A percentile compares a stretch with the other conserved stretches of the same genome.
Conservation (phyloP, 306 rosid genomes). For the Pyrus pyrifolia region DNA sequence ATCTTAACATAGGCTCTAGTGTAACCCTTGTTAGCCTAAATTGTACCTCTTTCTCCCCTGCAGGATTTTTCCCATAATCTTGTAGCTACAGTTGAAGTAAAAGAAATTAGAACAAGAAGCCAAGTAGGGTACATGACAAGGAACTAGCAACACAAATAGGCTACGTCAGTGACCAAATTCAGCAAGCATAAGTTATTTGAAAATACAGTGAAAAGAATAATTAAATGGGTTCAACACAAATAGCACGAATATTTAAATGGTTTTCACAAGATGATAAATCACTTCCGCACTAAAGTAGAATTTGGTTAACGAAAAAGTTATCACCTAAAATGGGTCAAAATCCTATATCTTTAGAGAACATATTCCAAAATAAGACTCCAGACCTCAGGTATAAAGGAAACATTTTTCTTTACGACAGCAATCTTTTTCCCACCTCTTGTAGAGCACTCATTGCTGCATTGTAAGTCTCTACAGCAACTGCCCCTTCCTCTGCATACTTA, state of each 20-base stretch:
- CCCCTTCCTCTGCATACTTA: too few relatives aligned
- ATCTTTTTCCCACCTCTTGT: too few relatives aligned
- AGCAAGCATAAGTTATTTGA: conserved; percentile 2
- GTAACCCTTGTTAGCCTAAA: conserved; percentile 60
- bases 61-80: conserved; percentile 57
- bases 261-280: background rate
- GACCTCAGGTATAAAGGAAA: too few relatives aligned
- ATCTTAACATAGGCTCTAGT: conserved; percentile 75
- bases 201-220: background rate
- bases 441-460: too few relatives aligned
- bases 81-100: conserved; percentile 41
- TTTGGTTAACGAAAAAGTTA: background rate
- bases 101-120: conserved; percentile 18
- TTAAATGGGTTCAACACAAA: background rate
- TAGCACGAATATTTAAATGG: background rate
- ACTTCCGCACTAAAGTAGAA: background rate
- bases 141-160: background rate
- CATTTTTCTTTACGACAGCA: too few relatives aligned
- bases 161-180: background rate
- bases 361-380: too few relatives aligned
- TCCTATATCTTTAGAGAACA: too few relatives aligned
- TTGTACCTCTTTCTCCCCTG: conserved; percentile 63
- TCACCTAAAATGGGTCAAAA: too few relatives aligned
- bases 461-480: too few relatives aligned
- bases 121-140: background rate